Evolutionary conservation across 202 grass and related monocot species (phyloP).

Genomic region (Zizania palustris): DNA sequence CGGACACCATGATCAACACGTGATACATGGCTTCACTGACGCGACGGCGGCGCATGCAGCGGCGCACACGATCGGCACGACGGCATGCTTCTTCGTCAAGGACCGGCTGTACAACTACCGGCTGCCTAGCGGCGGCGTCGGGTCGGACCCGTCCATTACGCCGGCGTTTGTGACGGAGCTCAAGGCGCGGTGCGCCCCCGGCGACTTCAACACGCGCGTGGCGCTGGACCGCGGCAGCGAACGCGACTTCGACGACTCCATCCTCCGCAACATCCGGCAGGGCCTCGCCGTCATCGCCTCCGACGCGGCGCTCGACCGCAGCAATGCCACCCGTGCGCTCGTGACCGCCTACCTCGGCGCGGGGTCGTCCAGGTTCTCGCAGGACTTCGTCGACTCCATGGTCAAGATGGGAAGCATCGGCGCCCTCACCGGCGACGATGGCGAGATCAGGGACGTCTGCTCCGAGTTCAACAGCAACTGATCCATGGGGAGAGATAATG

Average conservation of each 20-base stretch:
- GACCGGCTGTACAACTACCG: slow-evolving; percentile 70
- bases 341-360: slow-evolving; percentile 61
- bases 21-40: not conserved
- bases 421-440: slow-evolving; percentile 50
- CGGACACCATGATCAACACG: too few relatives aligned
- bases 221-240: slow-evolving; percentile 74
- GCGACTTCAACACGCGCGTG: slow-evolving; percentile 64
- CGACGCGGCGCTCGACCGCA: slow-evolving; percentile 57
- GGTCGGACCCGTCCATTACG: slow-evolving; percentile 70
- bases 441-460: slow-evolving; percentile 72
- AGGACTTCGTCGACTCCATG: slow-evolving; percentile 64
- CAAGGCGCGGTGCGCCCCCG: slow-evolving; percentile 54
- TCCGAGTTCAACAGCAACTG: slow-evolving; percentile 54
- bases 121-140: not conserved
- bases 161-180: slow-evolving; percentile 57
- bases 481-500: not conserved
- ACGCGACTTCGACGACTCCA: slow-evolving; percentile 58
- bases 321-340: slow-evolving; percentile 51
- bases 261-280: slow-evolving; percentile 66
- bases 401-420: slow-evolving; percentile 71
- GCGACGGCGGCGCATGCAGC: slow-evolving; percentile 34
- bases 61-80: slow-evolving; percentile 89
- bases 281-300: slow-evolving; percentile 65
- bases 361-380: slow-evolving; percentile 39
- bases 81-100: slow-evolving; percentile 85